Base-by-base conservation (phyloP, 352 stramenopile genomes). In the Phytophthora hybrid region DNA sequence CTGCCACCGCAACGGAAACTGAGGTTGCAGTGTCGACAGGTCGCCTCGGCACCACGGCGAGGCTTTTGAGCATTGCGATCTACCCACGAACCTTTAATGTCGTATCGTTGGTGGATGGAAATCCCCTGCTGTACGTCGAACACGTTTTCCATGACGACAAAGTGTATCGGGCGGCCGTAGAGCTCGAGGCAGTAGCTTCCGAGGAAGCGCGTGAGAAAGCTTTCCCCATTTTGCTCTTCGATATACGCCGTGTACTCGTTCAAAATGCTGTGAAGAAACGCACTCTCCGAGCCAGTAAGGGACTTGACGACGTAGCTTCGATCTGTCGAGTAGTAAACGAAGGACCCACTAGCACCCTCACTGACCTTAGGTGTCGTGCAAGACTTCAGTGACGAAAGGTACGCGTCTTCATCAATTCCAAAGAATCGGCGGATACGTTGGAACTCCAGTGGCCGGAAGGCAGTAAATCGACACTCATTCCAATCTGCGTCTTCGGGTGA, bases 131-230 rank as follows among this genome's bases (percentile, higher is more conserved):
- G 83, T 1, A 92, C 84, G 77, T 95, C 86, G 63, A 97, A 95
- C 5, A 97, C 81, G 59, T 97, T 97, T 56, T 93, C 86, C 91
- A 97, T 97, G 39, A 97, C 91, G 19, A 94, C 89, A 67, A 97
- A 97, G 65, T 88, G 82, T 53, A 83, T 83, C 46, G 79, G 74
- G 47, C 82, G 83, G 26, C 88, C 89, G 62, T 97, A 97, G 2
- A 97, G 62, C 23, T 81, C 71, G 58, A 97, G 85, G 52, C 85
- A 89, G 69, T 97, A 94, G 69, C 87, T 93, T 6, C 92, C 91
- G 1, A 94, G 69, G 63, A 97, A 97, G 3, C 91, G 83, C 29
- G 87, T 95, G 6, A 97, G 70, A 44, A 96, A 93, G 16, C 79
- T 93, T 11, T 78, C 68, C 3, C 76, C 82, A 39, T 93, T 76